Conservation (phyloP, 768 basidiomycete genomes). For the Russula lepida region DNA sequence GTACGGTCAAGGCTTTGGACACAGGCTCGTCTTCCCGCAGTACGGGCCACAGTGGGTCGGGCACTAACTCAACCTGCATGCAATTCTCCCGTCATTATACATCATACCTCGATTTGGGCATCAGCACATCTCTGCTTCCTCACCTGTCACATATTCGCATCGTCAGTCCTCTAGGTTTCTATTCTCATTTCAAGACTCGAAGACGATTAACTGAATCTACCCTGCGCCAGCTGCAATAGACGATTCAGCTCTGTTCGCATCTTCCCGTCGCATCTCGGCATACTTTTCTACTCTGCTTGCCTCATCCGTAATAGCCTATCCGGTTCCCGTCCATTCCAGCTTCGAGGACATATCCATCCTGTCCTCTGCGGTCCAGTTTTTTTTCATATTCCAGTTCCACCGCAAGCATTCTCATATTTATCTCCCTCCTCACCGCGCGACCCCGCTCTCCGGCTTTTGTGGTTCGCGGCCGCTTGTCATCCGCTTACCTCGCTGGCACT, state of each 20-base stretch:
- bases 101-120: constrained; percentile 7
- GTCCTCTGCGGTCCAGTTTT: constrained; percentile 39
- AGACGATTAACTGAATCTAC: constrained; percentile 18
- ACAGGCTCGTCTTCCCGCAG: constrained; percentile 34
- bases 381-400: constrained; percentile 25
- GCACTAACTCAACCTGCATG: constrained; percentile 29
- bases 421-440: constrained; percentile 23
- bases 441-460: constrained; percentile 21
- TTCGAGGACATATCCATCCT: constrained; percentile 57
- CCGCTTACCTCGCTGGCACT: background rate
- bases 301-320: constrained; percentile 23
- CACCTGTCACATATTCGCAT: constrained; percentile 26
- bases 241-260: constrained; percentile 26
- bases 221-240: constrained; percentile 18
- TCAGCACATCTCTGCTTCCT: constrained; percentile 20
- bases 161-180: background rate
- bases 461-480: background rate
- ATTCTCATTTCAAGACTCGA: constrained; percentile 14
- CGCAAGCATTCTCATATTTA: constrained; percentile 30
- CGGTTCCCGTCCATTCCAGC: constrained; percentile 21
- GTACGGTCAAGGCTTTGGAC: constrained; percentile 37
- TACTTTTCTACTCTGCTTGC: constrained; percentile 23
- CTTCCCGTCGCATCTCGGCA: constrained; percentile 25
- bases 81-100: constrained; percentile 7
- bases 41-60: constrained; percentile 45